phyloP scores from a whole-genome alignment of 2,329 filamentous ascomycete species.

The Knufia fluminis region DNA sequence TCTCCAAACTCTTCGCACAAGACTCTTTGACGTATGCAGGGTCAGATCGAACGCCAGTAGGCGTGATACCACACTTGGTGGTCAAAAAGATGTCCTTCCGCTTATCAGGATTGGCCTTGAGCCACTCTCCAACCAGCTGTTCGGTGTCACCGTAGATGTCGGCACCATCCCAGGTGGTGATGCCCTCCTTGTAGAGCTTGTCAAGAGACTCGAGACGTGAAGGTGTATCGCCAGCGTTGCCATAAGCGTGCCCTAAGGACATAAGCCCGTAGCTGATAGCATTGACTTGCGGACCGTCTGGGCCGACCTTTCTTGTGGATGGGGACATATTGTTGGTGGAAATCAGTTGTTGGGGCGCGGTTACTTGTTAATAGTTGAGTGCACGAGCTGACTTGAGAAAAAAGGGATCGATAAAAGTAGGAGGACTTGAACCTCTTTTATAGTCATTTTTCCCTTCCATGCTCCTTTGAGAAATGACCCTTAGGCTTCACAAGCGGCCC shows the following conservation, averaged over 20 bases:
- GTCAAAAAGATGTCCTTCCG: slow-evolving; percentile 17
- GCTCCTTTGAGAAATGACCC: no score
- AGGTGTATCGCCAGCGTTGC: slow-evolving; percentile 34
- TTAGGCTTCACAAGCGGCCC: no score
- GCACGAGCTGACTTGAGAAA: no score
- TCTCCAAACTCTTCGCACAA: slow-evolving; percentile 29
- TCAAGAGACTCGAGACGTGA: slow-evolving; percentile 34
- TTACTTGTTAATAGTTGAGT: no score
- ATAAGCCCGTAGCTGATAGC: slow-evolving; percentile 14
- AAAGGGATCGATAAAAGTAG: no score
- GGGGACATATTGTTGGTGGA: neutral
- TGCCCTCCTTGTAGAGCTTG: slow-evolving; percentile 24
- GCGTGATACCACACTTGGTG: slow-evolving; percentile 20
- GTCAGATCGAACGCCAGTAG: slow-evolving; percentile 16
- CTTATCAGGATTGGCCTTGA: slow-evolving; percentile 14
- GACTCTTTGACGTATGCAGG: slow-evolving; percentile 30
- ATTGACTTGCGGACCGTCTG: slow-evolving; percentile 21
- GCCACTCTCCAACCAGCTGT: slow-evolving; percentile 25
- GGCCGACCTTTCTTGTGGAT: slow-evolving; percentile 14
- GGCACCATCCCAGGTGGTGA: slow-evolving; percentile 26
- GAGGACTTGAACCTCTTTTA: no score
- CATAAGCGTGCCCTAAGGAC: slow-evolving; percentile 33
- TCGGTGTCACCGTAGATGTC: slow-evolving; percentile 28
- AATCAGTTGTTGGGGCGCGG: no score
- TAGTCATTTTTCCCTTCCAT: no score